Evolutionary conservation across 257 asterid species (phyloP), one percentile per base, ranked within the genome.

Genomic region (Asclepias syriaca): DNA sequence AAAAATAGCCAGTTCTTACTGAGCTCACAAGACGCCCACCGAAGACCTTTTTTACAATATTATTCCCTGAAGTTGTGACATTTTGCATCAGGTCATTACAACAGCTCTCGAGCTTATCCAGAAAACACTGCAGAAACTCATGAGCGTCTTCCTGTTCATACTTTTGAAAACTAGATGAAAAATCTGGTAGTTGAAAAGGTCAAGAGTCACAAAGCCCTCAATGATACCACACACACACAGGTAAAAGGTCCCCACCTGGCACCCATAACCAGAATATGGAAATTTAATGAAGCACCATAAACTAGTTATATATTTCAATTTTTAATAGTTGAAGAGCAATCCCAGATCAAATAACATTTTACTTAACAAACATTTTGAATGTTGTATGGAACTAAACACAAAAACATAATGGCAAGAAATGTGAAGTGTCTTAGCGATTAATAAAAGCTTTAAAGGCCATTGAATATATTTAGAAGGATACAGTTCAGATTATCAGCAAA

Each of bases 121-220:
- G 56, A 78, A 89, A 88, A 65, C 95, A 93, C 71, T 91, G 93
- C n/a, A 93, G 86, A 76, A 91, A 93, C 65, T 93, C 96, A 72
- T 91, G 95, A 68, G 97, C 96, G 80, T 93, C 98, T 79, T 91
- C 97, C 75, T 91, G 97, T 81, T 84, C 93, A 61, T n/a, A 87
- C 56, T 82, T 82, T 64, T 65, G 71, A 70, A 93, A 93, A 71
- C 78, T 46, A 34, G 96, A 85, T 1, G 91, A 93, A 73, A 93
- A 83, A 71, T 91, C 96, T 93, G 79, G 69, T 19, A 76, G 81
- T 83, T 85, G 70, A 39, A 55, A 49, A 66, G 69, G 87, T 88
- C 75, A 87, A 87, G 93, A 71, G 83, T 22, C 57, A 71, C 86
- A 85, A 60, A 22, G 69, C 43, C 66, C 61, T 40, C 34, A 15